Base-by-base conservation (phyloP, 129 eudicot genomes). In the Saussurea involucrata region DNA sequence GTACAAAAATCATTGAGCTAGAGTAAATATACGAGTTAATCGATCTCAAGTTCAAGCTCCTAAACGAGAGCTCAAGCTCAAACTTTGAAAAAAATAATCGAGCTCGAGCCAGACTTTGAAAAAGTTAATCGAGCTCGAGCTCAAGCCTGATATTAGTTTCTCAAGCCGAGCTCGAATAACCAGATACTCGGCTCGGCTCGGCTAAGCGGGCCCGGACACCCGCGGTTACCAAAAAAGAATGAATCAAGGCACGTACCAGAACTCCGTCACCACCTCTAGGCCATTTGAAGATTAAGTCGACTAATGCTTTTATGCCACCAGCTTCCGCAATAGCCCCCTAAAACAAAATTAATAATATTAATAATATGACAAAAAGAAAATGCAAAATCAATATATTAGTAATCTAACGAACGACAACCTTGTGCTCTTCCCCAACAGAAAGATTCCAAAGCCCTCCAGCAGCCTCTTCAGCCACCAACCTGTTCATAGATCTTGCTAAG, bases 381-480 rank as follows among this genome's bases (percentile, higher is more conserved):
- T 67, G 27, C 29, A 60, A 42, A 34, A n/a, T n/a, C n/a, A n/a
- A n/a, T n/a, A n/a, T n/a, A n/a, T n/a, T n/a, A n/a, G n/a, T n/a
- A n/a, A 36, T 12, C 67, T 40, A 74, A 34, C 4, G 7, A 42
- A 4, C 21, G 66, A 79, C 63, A 83, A 95, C 99, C 99, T 92
- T 95, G 78, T 95, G 97, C 80, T 95, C 99, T 84, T 95, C 99
- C n/a, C 99, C 97, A 36, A 95, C 97, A 18, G 99, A 95, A 63
- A 95, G 96, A 82, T 95, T 95, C 99, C 99, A 95, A 29, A 95
- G 83, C 57, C 97, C 99, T 78, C 97, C 97, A 17, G 96, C 99
- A 81, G 99, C 99, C 96, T 95, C 99, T 87, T 95, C 99, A 20
- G 97, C 99, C 40, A 92, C 99, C 85, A 92, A 63, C 79, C 87